Evolutionary conservation across 352 stramenopile species (phyloP), one percentile per base, ranked within the genome.

Genomic region (Aphanomyces invadans): DNA sequence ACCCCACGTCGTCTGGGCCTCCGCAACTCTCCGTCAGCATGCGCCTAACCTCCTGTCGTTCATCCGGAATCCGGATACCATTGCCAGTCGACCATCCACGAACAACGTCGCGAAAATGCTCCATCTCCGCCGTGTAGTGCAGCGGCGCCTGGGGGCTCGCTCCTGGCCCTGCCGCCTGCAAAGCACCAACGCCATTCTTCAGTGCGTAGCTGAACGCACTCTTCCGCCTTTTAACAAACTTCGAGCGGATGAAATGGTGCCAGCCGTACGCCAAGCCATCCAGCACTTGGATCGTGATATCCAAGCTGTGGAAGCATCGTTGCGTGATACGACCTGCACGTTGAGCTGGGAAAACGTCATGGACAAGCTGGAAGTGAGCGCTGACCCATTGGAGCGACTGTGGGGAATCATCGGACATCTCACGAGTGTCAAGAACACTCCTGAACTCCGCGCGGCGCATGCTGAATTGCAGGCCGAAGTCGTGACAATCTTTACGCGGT

Each of bases 361-460:
- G 12, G 91, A 98, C 12, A 81, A 87, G 29, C 68, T 98, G 25
- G 95, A 99, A 75, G 74, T 88, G 29, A 90, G 98, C 63, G 87
- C 93, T 42, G 90, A 96, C 60, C 85, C 88, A 38, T 74, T 99
- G 25, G 87, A 81, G 4, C 97, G 93, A 66, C 81, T 92, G 38
- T 99, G 96, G 96, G 95, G 95, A n/a, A 80, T 99, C 21, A 94
- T 98, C 23, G 87, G 88, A 32, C 96, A 99, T 77, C 83, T 99
- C 52, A 98, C 98, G 77, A 97, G 94, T 54, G 96, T 99, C 29
- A 96, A 97, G 73, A 98, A 98, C 78, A 95, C 85, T 42, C 90
- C 98, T 4, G 92, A 96, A 56, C 76, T 99, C n/a, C 84, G 96
- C 42, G 70, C 85, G 21, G 95, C 90, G n/a, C 96, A 99, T 75